A percentile compares a stretch with the other conserved stretches of the same genome.
phyloP scores from a whole-genome alignment of 2,329 filamentous ascomycete genomes.

The Cladosporium cucumerinum region DNA sequence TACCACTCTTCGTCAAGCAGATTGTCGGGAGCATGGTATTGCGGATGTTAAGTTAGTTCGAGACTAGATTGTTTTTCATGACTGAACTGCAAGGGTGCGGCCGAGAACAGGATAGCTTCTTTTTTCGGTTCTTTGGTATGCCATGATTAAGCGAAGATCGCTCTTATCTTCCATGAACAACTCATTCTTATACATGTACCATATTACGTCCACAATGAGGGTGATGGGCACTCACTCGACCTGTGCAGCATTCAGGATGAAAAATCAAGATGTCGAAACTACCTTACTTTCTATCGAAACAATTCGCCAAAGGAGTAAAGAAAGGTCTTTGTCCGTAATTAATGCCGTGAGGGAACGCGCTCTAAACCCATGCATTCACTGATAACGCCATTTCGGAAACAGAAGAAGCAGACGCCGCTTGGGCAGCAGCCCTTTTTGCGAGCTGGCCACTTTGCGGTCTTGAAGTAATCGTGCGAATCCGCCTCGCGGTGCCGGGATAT shows the following conservation, averaged over 20 bases:
- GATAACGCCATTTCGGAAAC: conserved; percentile 1
- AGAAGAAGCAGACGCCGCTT: conserved; percentile 4
- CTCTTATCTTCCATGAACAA: not conserved
- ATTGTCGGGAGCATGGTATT: no score
- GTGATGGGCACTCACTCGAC: not conserved
- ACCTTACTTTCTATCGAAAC: conserved; percentile 8
- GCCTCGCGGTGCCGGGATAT: conserved; percentile 1
- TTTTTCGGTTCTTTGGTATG: not conserved
- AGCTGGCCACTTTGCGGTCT: not conserved
- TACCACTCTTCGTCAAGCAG: not conserved
- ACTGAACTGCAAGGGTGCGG: no score
- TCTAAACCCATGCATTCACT: conserved; percentile 13
- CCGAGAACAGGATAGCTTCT: no score
- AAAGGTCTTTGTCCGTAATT: conserved; percentile 4
- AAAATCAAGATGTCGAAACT: not conserved
- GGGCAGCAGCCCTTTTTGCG: not conserved
- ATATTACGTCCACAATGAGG: not conserved
- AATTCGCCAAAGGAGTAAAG: not conserved
- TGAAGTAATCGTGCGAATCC: not conserved
- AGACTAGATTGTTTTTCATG: no score
- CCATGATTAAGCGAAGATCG: not conserved
- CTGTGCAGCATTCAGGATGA: not conserved
- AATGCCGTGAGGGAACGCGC: conserved; percentile 17
- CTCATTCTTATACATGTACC: not conserved
- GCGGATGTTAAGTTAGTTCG: no score